These are phyloP conservation scores for Lactifluus piperatus DNA, from an alignment of 768 basidiomycete genomes.

Conservation along the genomic window DNA sequence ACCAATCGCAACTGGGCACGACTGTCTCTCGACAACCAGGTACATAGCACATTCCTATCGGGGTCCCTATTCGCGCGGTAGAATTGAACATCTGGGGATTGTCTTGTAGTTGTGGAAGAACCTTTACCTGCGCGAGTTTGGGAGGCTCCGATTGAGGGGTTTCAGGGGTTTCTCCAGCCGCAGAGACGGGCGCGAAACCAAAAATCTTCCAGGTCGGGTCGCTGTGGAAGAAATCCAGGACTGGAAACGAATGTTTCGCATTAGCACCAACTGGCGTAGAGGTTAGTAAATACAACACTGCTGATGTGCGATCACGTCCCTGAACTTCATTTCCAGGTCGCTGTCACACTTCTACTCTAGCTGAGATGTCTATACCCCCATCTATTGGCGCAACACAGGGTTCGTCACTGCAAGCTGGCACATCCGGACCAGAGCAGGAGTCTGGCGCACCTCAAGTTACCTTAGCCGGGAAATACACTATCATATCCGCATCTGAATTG, in stretches of 20 bases:
- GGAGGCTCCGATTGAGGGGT: conserved; percentile 60
- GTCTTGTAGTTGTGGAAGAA: conserved; percentile 52
- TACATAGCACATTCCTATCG: conserved; percentile 29
- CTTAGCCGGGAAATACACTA: conserved; percentile 16
- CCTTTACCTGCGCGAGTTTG: conserved; percentile 56
- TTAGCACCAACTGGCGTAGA: conserved; percentile 74
- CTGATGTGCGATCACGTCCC: not conserved
- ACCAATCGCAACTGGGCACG: conserved; percentile 60
- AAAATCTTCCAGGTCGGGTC: conserved; percentile 47
- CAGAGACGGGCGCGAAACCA: conserved; percentile 49
- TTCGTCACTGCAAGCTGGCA: not conserved
- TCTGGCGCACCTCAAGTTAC: conserved; percentile 16
- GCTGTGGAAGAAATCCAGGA: conserved; percentile 36
- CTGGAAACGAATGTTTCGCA: conserved; percentile 86
- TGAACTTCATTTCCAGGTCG: conserved; percentile 40
- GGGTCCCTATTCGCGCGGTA: conserved; percentile 13
- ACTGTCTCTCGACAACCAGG: conserved; percentile 58
- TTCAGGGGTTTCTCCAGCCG: conserved; percentile 51
- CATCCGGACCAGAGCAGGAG: not conserved
- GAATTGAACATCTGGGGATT: conserved; percentile 15
- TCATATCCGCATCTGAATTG: conserved; percentile 23
- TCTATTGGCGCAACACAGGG: not conserved
- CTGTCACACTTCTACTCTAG: conserved; percentile 29
- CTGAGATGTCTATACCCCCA: not conserved
- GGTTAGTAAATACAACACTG: conserved; percentile 37